Evolutionary conservation across 192 early-diverging fungal species (phyloP).

Genomic region (Coemansia sp.): DNA sequence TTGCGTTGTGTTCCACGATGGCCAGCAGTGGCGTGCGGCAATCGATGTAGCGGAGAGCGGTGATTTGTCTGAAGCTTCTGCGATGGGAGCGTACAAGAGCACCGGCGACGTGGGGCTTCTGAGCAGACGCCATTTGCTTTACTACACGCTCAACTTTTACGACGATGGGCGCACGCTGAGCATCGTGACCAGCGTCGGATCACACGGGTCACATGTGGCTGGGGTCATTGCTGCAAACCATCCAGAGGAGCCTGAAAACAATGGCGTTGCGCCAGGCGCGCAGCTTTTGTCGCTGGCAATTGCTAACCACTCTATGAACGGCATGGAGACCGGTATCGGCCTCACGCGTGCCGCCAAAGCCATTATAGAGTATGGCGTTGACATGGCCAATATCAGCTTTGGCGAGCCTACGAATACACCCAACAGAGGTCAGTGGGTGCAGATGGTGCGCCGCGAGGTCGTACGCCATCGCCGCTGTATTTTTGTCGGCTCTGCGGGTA

Average conservation of each 20-base stretch:
- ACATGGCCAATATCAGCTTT: conserved; percentile 85
- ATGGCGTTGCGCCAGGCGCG: conserved; percentile 94
- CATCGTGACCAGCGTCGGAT: conserved; percentile 80
- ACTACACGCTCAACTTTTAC: conserved; percentile 92
- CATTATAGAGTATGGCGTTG: conserved; percentile 63
- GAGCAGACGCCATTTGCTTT: conserved; percentile 74
- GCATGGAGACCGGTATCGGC: conserved; percentile 81
- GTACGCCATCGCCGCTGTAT: conserved; percentile 79
- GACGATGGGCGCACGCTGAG: conserved; percentile 73
- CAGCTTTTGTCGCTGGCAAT: conserved; percentile 93
- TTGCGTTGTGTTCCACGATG: conserved; percentile 86
- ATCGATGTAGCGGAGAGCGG: conserved; percentile 76
- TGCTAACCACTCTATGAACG: conserved; percentile 74
- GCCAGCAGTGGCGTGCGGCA: conserved; percentile 80
- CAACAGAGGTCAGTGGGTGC: conserved; percentile 77
- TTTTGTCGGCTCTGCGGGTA: conserved; percentile 88
- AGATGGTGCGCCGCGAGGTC: conserved; percentile 76
- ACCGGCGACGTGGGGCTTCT: conserved; percentile 74
- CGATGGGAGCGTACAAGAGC: conserved; percentile 71
- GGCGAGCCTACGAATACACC: conserved; percentile 77
- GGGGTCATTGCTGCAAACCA: conserved; percentile 88
- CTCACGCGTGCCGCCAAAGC: conserved; percentile 80
- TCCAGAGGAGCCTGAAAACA: conserved; percentile 77
- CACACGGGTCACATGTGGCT: conserved; percentile 94
- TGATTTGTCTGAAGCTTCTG: conserved; percentile 64